A percentile compares a stretch with the other conserved stretches of the same genome.
Evolutionary conservation across 179 eudicot genomes (phyloP).

Genomic region (Silene vulgaris): DNA sequence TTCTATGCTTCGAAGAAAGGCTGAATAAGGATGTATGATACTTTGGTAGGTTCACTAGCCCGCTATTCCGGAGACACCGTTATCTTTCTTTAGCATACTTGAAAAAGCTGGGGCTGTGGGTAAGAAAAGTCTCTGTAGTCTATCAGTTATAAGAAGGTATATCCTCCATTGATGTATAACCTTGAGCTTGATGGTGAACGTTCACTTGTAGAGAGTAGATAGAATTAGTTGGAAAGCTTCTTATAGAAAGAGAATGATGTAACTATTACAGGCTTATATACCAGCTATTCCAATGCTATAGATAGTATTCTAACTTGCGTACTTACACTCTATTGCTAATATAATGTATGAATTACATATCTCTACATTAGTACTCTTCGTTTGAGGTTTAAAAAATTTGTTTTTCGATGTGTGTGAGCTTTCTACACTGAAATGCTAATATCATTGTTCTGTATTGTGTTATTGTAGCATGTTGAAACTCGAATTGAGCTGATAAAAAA

Average conservation of each 20-base stretch:
- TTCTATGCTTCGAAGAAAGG: neutral
- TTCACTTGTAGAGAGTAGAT: too few relatives aligned
- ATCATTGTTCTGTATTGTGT: neutral
- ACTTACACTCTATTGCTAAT: too few relatives aligned
- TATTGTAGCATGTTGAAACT: slow-evolving; percentile 64
- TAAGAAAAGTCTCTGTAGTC: too few relatives aligned
- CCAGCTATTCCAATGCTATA: too few relatives aligned
- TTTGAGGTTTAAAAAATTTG: neutral
- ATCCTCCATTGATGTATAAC: too few relatives aligned
- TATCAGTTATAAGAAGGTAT: too few relatives aligned
- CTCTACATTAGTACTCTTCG: neutral
- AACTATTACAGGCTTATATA: too few relatives aligned
- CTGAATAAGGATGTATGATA: neutral
- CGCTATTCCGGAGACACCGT: neutral
- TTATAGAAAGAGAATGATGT: too few relatives aligned
- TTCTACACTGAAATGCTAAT: neutral
- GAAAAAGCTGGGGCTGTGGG: neutral
- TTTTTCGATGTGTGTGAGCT: neutral
- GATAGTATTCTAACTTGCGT: too few relatives aligned
- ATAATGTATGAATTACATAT: too few relatives aligned
- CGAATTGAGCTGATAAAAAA: slow-evolving; percentile 65
- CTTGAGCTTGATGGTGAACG: too few relatives aligned
- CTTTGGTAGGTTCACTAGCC: neutral
- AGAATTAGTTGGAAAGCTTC: too few relatives aligned
- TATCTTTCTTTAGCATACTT: neutral